Evolutionary conservation across 345 rosid genomes (phyloP).

Genomic region (Leavenworthia alabamica): DNA sequence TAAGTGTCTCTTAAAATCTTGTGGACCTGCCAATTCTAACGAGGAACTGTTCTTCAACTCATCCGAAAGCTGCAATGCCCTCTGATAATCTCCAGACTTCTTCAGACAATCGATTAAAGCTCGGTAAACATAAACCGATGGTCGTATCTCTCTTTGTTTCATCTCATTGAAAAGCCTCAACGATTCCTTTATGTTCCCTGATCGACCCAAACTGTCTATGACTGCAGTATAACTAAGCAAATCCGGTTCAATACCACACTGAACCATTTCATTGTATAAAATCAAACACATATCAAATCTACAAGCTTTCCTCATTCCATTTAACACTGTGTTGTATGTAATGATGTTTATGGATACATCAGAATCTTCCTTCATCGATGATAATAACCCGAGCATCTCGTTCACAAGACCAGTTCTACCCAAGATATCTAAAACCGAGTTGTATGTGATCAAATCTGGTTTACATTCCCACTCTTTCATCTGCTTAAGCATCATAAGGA

Average conservation of each 20-base stretch:
- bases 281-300: conserved; percentile 56
- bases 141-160: conserved; percentile 55
- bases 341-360: conserved; percentile 48
- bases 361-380: conserved; percentile 52
- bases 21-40: conserved; percentile 49
- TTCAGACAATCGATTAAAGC: conserved; percentile 34
- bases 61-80: conserved; percentile 43
- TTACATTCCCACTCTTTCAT: conserved; percentile 40
- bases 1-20: conserved; percentile 51
- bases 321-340: conserved; percentile 66
- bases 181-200: conserved; percentile 55
- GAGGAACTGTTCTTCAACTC: conserved; percentile 52
- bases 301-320: conserved; percentile 61
- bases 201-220: conserved; percentile 66
- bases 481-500: conserved; percentile 47
- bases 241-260: conserved; percentile 54
- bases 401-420: conserved; percentile 53
- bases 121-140: conserved; percentile 58
- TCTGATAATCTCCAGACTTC: conserved; percentile 30
- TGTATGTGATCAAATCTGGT: conserved; percentile 68
- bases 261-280: conserved; percentile 51
- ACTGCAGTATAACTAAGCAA: conserved; percentile 75
- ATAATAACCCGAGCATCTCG: conserved; percentile 51
- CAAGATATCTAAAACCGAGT: conserved; percentile 58
- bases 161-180: conserved; percentile 64